Evolutionary conservation across 2,329 filamentous ascomycete genomes (phyloP).

Genomic region (Helminthosporium solani): DNA sequence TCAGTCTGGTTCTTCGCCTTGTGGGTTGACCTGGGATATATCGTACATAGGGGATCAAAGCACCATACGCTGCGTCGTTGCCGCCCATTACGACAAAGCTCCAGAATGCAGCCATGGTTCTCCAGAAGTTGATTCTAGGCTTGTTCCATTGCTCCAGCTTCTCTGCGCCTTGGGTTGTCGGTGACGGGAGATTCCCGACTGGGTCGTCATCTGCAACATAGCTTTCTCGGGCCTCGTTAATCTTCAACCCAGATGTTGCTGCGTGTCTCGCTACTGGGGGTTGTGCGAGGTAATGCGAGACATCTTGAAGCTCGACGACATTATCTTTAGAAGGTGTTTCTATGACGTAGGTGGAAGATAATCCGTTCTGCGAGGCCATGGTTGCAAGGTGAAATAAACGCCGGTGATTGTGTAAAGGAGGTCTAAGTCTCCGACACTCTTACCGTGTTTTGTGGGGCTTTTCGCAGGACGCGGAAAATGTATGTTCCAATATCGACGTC

Average conservation of each 20-base stretch:
- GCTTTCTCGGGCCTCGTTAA: constrained; percentile 18
- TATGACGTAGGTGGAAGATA: constrained; percentile 38
- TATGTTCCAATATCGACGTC: too few relatives aligned
- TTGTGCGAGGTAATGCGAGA: constrained; percentile 23
- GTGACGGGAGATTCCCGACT: constrained; percentile 48
- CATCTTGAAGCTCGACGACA: constrained; percentile 33
- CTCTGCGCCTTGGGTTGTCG: constrained; percentile 44
- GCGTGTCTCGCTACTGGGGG: constrained; percentile 21
- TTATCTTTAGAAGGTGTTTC: constrained; percentile 13
- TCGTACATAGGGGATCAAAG: constrained; percentile 52
- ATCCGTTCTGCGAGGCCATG: constrained; percentile 32
- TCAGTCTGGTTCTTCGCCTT: constrained; percentile 9
- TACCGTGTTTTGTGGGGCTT: too few relatives aligned
- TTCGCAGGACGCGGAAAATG: too few relatives aligned
- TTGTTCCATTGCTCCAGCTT: constrained; percentile 63
- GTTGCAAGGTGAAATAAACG: not conserved
- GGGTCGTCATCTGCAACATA: constrained; percentile 23
- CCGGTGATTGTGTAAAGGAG: too few relatives aligned
- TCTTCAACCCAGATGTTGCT: constrained; percentile 14
- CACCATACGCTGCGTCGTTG: constrained; percentile 66
- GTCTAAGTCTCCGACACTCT: too few relatives aligned
- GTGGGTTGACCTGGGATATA: too few relatives aligned
- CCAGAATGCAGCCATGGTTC: constrained; percentile 61
- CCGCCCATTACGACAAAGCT: constrained; percentile 66
- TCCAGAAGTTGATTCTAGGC: constrained; percentile 59